phyloP scores from a whole-genome alignment of 805 yeast genomes.

The Yamadazyma akitaensis region DNA sequence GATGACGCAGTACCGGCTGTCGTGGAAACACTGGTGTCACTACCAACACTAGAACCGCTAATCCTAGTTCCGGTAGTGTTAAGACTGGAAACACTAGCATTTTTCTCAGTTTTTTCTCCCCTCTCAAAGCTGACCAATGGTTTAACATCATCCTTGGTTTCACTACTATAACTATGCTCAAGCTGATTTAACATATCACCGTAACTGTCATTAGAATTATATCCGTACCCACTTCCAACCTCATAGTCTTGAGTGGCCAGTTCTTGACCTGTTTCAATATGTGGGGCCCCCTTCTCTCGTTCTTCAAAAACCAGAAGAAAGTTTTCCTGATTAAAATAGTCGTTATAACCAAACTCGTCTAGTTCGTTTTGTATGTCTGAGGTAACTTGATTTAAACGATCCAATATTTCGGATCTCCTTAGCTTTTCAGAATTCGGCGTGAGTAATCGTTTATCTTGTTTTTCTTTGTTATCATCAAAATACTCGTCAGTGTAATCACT shows the following conservation, averaged over 20 bases:
- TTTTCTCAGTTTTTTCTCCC: background rate
- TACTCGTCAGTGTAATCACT: conserved; percentile 7
- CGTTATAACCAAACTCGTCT: conserved; percentile 17
- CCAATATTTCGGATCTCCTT: conserved; percentile 36
- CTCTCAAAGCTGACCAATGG: background rate
- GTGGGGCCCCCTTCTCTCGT: background rate
- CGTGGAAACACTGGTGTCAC: background rate
- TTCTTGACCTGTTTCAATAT: background rate
- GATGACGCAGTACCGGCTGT: conserved; percentile 6
- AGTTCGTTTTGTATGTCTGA: conserved; percentile 34
- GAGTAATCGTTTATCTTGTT: background rate
- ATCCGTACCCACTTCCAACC: conserved; percentile 2
- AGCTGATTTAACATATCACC: conserved; percentile 23
- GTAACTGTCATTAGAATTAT: background rate
- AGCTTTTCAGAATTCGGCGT: conserved; percentile 18
- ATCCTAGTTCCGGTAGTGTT: conserved; percentile 1
- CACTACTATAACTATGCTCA: conserved; percentile 36
- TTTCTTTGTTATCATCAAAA: conserved; percentile 1
- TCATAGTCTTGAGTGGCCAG: background rate
- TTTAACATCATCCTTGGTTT: conserved; percentile 2
- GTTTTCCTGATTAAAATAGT: background rate
- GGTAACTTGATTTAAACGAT: conserved; percentile 37
- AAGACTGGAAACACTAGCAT: conserved; percentile 1
- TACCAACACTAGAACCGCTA: background rate
- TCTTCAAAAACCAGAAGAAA: conserved; percentile 1